Evolutionary conservation across 2,329 filamentous ascomycete species (phyloP).

Genomic region (Beauveria medogensis): DNA sequence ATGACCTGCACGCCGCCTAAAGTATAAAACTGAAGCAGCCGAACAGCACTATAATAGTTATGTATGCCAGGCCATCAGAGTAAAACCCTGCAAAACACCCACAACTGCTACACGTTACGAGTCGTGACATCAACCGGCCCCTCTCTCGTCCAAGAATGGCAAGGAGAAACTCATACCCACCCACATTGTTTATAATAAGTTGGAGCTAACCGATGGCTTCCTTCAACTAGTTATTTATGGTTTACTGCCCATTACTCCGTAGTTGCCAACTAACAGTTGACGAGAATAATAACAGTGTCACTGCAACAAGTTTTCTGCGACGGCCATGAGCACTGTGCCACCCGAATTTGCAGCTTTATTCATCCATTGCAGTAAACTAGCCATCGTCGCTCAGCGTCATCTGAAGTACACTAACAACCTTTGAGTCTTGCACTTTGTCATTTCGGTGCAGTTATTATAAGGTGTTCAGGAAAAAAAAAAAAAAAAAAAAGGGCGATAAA

Average conservation of each 20-base stretch:
- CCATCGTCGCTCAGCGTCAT: neutral
- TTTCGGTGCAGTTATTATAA: too few species aligned
- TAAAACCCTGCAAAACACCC: neutral
- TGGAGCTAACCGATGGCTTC: neutral
- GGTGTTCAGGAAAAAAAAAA: too few species aligned
- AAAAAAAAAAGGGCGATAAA: too few species aligned
- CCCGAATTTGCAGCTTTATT: neutral
- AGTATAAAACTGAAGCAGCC: neutral
- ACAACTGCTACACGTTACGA: neutral
- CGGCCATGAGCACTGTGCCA: neutral
- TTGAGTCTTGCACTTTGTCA: too few species aligned
- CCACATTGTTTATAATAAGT: neutral
- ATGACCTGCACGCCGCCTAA: neutral
- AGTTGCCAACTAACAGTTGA: too few species aligned
- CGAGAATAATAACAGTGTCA: neutral
- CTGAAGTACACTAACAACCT: neutral
- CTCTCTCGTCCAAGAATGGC: neutral
- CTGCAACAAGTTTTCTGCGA: neutral
- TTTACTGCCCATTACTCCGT: neutral
- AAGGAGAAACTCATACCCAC: conserved; percentile 3
- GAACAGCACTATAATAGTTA: neutral
- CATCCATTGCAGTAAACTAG: neutral
- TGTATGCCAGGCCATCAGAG: neutral
- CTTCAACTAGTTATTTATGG: too few species aligned
- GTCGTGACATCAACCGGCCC: conserved; percentile 9